Evolutionary conservation across 2,329 filamentous ascomycete genomes (phyloP).

Genomic region (Aureobasidium sp.): DNA sequence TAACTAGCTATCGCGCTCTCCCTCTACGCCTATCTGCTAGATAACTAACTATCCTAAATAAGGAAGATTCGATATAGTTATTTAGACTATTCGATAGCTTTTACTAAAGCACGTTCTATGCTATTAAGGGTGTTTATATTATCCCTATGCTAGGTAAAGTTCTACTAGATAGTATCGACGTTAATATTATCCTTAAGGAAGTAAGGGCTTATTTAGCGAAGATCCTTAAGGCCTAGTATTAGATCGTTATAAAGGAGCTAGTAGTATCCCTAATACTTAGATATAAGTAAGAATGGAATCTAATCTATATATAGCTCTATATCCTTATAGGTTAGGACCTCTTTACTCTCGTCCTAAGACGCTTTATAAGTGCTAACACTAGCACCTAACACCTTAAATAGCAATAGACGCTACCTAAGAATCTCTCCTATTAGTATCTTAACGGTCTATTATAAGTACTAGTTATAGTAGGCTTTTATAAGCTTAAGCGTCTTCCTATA

Average conservation of each 20-base stretch:
- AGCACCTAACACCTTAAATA: neutral
- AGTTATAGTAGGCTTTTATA: neutral
- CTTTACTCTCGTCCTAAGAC: neutral
- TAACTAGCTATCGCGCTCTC: slow-evolving; percentile 1
- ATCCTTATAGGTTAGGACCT: neutral
- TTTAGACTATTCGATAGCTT: neutral
- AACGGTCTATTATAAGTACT: neutral
- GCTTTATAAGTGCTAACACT: neutral
- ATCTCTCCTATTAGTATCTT: neutral
- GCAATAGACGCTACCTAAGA: neutral
- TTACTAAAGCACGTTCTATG: neutral
- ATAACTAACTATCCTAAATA: neutral
- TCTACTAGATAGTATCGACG: neutral
- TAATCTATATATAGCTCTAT: neutral
- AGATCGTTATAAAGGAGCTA: neutral
- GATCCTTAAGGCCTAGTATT: neutral
- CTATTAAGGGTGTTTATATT: neutral
- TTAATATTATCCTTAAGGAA: neutral
- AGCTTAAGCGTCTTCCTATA: neutral
- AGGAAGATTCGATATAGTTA: slow-evolving; percentile 1
- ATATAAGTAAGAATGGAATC: neutral
- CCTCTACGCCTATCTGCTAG: neutral
- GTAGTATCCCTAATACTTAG: neutral
- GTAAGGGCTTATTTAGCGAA: neutral
- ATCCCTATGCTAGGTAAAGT: neutral